Percentiles rank a stretch among this genome's conserved stretches.
These are phyloP conservation scores for Epichloe sp. DNA, from an alignment of 2,329 filamentous ascomycete genomes.

Conservation along the genomic window DNA sequence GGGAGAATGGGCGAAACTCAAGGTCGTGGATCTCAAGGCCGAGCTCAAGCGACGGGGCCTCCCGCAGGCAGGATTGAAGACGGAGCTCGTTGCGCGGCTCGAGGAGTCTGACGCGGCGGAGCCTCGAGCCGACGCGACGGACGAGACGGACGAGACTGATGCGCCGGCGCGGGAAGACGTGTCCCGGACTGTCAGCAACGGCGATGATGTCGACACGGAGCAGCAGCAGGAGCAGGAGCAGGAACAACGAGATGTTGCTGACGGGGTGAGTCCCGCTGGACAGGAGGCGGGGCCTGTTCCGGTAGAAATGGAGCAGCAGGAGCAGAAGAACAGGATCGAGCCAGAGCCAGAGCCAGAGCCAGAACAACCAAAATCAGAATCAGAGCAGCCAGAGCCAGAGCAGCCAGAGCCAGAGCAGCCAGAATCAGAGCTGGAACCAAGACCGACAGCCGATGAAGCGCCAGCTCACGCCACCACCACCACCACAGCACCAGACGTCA, in stretches of 20 bases:
- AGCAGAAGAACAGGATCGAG: not conserved
- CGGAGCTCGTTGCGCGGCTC: slow-evolving; percentile 56
- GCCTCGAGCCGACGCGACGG: not conserved
- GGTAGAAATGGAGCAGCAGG: not conserved
- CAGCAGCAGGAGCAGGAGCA: not conserved
- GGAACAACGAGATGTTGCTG: not conserved
- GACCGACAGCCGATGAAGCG: not conserved
- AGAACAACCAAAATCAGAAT: not conserved
- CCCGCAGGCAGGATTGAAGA: slow-evolving; percentile 54
- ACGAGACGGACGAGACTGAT: not conserved
- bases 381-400: not conserved
- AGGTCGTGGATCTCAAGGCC: slow-evolving; percentile 61
- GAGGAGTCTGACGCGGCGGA: slow-evolving; percentile 15
- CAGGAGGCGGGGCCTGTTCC: not conserved
- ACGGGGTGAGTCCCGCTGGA: not conserved
- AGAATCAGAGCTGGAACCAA: not conserved
- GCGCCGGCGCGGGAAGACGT: not conserved
- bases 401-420: not conserved
- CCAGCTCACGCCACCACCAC: not conserved
- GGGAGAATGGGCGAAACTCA: slow-evolving; percentile 43
- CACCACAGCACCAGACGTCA: not conserved
- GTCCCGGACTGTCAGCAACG: not conserved
- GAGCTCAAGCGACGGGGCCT: slow-evolving; percentile 64
- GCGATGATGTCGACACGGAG: not conserved
- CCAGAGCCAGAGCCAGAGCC: not conserved